Evolutionary conservation across 768 basidiomycete species (phyloP).

Genomic region (Suillus weaverae): DNA sequence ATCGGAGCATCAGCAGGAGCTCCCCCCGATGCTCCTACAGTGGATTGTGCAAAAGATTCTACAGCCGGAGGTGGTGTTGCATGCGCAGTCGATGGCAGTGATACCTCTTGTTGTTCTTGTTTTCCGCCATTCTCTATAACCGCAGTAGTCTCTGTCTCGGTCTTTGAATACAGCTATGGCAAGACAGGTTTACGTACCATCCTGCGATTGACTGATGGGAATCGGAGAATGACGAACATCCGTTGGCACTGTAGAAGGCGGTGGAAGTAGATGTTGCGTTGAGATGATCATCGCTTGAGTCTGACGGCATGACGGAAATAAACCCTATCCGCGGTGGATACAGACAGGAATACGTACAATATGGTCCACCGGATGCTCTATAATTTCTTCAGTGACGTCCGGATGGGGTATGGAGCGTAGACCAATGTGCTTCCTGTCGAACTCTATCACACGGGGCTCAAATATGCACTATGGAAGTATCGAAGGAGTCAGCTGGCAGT

Average conservation of each 20-base stretch:
- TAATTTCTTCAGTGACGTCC: constrained; percentile 76
- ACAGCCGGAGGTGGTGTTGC: constrained; percentile 29
- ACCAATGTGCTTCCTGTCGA: constrained; percentile 68
- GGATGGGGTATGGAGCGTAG: constrained; percentile 48
- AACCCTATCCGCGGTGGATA: constrained; percentile 6
- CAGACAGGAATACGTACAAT: constrained; percentile 39
- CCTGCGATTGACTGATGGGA: constrained; percentile 25
- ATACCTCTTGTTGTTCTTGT: constrained; percentile 36
- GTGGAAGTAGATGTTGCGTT: constrained; percentile 71
- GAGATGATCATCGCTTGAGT: constrained; percentile 91
- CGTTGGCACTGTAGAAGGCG: constrained; percentile 23
- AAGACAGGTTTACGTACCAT: constrained; percentile 20
- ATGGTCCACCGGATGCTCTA: constrained; percentile 53
- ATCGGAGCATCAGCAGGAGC: constrained; percentile 34
- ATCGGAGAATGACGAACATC: constrained; percentile 28
- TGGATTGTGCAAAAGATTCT: constrained; percentile 13
- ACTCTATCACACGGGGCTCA: constrained; percentile 90
- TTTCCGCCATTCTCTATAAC: constrained; percentile 28
- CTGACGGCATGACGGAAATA: constrained; percentile 38
- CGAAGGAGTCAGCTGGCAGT: neutral
- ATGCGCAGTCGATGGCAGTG: constrained; percentile 34
- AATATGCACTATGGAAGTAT: constrained; percentile 70
- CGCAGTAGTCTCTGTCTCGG: constrained; percentile 21
- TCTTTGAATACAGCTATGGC: neutral
- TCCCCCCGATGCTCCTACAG: constrained; percentile 14